A percentile compares a stretch with the other conserved stretches of the same genome.
Evolutionary conservation across 257 asterid genomes (phyloP).

Genomic region (Fraxinus quadrangulata): DNA sequence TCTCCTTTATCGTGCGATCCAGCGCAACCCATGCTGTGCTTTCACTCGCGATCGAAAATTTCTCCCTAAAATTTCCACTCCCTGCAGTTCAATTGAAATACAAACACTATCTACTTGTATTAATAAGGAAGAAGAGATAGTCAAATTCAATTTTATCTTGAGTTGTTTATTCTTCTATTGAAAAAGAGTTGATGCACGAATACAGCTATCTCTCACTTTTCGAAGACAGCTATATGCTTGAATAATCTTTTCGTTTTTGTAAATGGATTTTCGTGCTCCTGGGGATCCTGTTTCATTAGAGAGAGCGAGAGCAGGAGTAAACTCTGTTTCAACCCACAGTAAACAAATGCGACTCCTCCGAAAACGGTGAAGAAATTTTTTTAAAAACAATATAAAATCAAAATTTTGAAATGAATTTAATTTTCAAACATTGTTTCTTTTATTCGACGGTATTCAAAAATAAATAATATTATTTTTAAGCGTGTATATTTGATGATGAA

Average conservation of each 20-base stretch:
- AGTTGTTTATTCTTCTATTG: not conserved
- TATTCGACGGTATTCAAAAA: too few relatives aligned
- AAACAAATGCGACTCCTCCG: too few relatives aligned
- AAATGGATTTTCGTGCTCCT: not conserved
- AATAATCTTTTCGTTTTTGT: not conserved
- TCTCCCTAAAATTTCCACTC: slow-evolving; percentile 21
- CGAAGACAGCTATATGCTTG: not conserved
- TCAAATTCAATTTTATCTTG: not conserved
- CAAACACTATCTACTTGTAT: not conserved
- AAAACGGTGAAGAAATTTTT: too few relatives aligned
- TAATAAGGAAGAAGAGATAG: not conserved
- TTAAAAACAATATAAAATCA: too few relatives aligned
- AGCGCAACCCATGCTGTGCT: slow-evolving; percentile 52
- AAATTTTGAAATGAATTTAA: too few relatives aligned
- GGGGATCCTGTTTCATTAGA: not conserved
- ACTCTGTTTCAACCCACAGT: not conserved
- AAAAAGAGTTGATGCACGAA: not conserved
- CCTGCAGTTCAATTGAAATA: not conserved
- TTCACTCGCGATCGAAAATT: not conserved
- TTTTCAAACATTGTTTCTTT: too few relatives aligned
- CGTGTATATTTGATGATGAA: too few relatives aligned
- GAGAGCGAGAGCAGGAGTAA: not conserved
- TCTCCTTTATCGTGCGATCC: slow-evolving; percentile 58
- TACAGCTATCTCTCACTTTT: not conserved
- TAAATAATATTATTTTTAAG: too few relatives aligned